Base-by-base conservation (phyloP, 225 moss, liverwort and hornwort genomes). In the Neckera pumila region DNA sequence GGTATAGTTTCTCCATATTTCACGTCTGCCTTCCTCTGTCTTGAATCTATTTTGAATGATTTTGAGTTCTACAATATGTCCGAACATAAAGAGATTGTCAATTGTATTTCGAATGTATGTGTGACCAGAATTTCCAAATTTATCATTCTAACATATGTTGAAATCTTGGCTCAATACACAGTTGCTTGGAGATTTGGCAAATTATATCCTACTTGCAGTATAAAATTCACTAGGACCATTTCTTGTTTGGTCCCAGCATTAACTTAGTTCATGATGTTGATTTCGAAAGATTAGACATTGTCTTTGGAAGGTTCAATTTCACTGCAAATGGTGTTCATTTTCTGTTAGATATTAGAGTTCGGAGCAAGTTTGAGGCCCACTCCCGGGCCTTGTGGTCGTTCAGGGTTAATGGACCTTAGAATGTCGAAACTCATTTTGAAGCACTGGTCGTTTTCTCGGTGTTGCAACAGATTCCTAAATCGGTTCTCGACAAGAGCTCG, bases 381-480 rank as follows among this genome's bases (percentile, higher is more conserved):
- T 85, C 20, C 51, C 3, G 25, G 45, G 18, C 51, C 57, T 61
- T 74, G 60, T 60, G 60, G 4, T 58, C 8, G 34, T 34, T 60
- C 26, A n/a, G 7, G 36, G n/a, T 47, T 53, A 36, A 62, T 34
- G n/a, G 11, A 62, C 63, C 62, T 43, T 18, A 53, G 40, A 67
- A 59, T 56, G 51, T 66, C n/a, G 12, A 17, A 53, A 33, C 61
- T 73, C 30, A 33, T 76, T 56, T 43, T 23, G 59, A 64, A 83
- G 72, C 64, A 22, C 57, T 40, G 45, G 38, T 53, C 54, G 34
- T 61, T 47, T 25, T 36, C 70, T 42, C 4, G 54, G 27, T 27
- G 58, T 73, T 58, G 34, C 14, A 49, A 84, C 90, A 96, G 95
- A 53, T 95, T 83, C 96, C 96, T 10, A 76, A 84, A 56, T 72